phyloP scores from a whole-genome alignment of 2,329 filamentous ascomycete genomes.

The Aspergillus flavus region DNA sequence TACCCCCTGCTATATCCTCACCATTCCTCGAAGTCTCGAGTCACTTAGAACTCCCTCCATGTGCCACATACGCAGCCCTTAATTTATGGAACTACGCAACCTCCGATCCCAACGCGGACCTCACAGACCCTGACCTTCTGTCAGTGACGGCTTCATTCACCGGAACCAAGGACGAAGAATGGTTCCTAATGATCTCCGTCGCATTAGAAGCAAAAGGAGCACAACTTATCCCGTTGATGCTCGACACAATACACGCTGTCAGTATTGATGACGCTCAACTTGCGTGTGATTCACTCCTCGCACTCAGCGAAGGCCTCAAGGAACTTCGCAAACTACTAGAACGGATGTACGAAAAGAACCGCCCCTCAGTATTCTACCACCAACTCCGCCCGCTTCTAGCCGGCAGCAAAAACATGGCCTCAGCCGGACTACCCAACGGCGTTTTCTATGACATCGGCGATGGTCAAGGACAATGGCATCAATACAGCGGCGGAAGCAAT shows the following conservation, averaged over 20 bases:
- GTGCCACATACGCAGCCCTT: constrained; percentile 47
- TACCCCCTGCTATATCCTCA: constrained; percentile 40
- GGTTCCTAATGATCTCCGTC: constrained; percentile 56
- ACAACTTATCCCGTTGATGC: constrained; percentile 24
- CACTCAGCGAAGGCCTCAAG: constrained; percentile 45
- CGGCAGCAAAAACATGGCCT: constrained; percentile 57
- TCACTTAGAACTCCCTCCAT: constrained; percentile 42
- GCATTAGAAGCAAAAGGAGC: constrained; percentile 56
- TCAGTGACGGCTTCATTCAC: constrained; percentile 40
- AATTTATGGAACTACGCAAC: constrained; percentile 44
- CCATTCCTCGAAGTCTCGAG: constrained; percentile 42
- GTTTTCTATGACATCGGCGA: constrained; percentile 57
- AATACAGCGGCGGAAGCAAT: constrained; percentile 58
- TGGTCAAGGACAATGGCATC: constrained; percentile 52
- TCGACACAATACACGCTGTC: constrained; percentile 51
- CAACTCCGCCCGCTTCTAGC: constrained; percentile 55
- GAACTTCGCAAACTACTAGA: constrained; percentile 48
- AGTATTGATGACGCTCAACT: constrained; percentile 38
- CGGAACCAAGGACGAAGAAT: constrained; percentile 44
- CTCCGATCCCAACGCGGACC: constrained; percentile 25
- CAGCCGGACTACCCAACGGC: constrained; percentile 53
- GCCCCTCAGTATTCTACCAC: constrained; percentile 55
- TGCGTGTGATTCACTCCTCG: constrained; percentile 43
- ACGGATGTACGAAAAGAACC: constrained; percentile 55
- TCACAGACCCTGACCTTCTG: constrained; percentile 42